Conservation (phyloP, 2,329 filamentous ascomycete species). For the Aureobasidium namibiae region DNA sequence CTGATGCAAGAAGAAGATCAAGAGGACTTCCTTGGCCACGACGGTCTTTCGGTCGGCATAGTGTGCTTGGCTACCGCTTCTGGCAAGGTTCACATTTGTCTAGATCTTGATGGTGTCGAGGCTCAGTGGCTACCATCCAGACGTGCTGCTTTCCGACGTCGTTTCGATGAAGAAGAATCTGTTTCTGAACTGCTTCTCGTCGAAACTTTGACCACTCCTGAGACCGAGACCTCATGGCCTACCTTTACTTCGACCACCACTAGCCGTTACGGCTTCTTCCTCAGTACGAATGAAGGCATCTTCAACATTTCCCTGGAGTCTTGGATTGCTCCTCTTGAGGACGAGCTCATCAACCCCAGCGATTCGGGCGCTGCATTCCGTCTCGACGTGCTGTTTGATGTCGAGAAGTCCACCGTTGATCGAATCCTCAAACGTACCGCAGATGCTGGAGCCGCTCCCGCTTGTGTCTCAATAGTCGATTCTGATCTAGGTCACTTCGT, state of each 20-base stretch:
- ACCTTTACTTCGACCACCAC: slow-evolving; percentile 44
- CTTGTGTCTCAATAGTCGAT: slow-evolving; percentile 44
- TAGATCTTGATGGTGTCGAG: slow-evolving; percentile 54
- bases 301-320: slow-evolving; percentile 47
- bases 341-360: slow-evolving; percentile 46
- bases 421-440: slow-evolving; percentile 34
- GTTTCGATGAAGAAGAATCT: slow-evolving; percentile 19
- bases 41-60: slow-evolving; percentile 47
- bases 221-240: slow-evolving; percentile 34
- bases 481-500: slow-evolving; percentile 51
- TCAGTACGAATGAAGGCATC: slow-evolving; percentile 47
- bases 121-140: slow-evolving; percentile 53
- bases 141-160: neutral
- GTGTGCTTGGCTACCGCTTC: slow-evolving; percentile 50
- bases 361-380: slow-evolving; percentile 48
- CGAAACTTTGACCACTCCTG: slow-evolving; percentile 30
- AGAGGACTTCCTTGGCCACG: slow-evolving; percentile 36
- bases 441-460: slow-evolving; percentile 28
- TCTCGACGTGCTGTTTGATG: slow-evolving; percentile 47
- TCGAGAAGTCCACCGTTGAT: slow-evolving; percentile 41
- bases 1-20: slow-evolving; percentile 45
- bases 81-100: slow-evolving; percentile 49
- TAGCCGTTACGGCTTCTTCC: slow-evolving; percentile 51
- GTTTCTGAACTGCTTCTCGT: slow-evolving; percentile 27
- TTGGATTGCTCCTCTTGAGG: slow-evolving; percentile 50